Percentiles rank a stretch among this genome's conserved stretches.
Evolutionary conservation across 805 yeast species (phyloP).

Genomic region (Candida coquimbonensis): DNA sequence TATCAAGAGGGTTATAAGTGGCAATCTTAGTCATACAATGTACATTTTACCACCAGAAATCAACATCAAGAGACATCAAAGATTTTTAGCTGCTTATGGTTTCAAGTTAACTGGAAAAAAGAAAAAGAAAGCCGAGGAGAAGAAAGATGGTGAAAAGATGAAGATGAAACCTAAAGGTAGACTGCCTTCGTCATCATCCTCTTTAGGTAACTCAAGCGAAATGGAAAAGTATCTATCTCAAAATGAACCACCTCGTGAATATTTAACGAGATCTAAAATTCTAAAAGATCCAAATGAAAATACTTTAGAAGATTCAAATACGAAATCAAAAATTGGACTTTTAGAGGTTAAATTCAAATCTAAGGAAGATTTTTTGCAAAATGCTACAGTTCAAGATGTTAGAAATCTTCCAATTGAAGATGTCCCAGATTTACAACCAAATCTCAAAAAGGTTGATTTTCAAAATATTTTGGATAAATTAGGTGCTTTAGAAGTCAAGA

Average conservation of each 20-base stretch:
- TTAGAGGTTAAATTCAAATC: neutral
- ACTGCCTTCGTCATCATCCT: neutral
- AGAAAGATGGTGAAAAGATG: neutral
- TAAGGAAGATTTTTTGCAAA: conserved; percentile 7
- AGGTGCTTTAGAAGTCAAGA: conserved; percentile 5
- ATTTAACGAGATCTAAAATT: conserved; percentile 7
- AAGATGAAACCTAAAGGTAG: neutral
- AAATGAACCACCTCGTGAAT: neutral
- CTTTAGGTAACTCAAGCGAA: neutral
- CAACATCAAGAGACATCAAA: neutral
- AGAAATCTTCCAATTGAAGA: conserved; percentile 11
- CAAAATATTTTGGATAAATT: conserved; percentile 8
- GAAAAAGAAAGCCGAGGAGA: neutral
- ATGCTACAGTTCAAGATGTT: conserved; percentile 14
- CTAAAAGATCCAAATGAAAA: neutral
- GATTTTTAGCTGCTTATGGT: conserved; percentile 2
- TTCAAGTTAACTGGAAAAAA: neutral
- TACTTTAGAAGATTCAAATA: neutral
- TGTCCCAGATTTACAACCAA: conserved; percentile 19
- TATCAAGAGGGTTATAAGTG: neutral
- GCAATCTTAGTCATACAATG: neutral
- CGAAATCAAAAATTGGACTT: neutral
- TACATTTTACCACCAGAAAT: neutral
- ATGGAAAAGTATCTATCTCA: neutral
- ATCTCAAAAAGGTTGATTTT: conserved; percentile 7